Evolutionary conservation across 2,329 filamentous ascomycete genomes (phyloP).

Genomic region (Fusarium sp.): DNA sequence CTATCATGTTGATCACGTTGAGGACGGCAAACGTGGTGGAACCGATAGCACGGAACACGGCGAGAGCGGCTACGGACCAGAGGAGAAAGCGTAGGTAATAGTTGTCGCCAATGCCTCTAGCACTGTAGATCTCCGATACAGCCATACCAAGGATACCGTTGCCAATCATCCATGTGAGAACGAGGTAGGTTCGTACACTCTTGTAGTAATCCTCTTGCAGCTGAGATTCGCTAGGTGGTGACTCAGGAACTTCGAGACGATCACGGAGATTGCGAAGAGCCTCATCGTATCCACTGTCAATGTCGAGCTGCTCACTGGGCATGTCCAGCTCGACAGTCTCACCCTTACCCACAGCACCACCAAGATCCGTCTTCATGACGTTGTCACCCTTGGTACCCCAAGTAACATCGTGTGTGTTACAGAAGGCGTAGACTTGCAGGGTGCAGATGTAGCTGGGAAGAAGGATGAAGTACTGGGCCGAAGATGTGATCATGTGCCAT

Average conservation of each 20-base stretch:
- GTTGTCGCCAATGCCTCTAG: constrained; percentile 78
- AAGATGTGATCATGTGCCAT: constrained; percentile 98
- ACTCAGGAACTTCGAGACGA: constrained; percentile 79
- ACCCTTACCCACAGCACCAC: constrained; percentile 81
- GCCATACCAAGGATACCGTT: constrained; percentile 96
- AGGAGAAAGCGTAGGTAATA: constrained; percentile 93
- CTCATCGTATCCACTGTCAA: constrained; percentile 97
- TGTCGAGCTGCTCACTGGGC: constrained; percentile 97
- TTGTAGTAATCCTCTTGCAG: constrained; percentile 99
- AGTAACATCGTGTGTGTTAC: constrained; percentile 44
- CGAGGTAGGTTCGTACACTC: constrained; percentile 97
- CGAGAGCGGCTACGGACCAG: constrained; percentile 87
- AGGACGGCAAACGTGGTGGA: constrained; percentile 83
- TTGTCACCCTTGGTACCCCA: constrained; percentile 91
- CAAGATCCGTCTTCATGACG: constrained; percentile 89
- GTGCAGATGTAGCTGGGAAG: constrained; percentile 96
- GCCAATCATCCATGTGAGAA: constrained; percentile 90
- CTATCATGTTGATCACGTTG: constrained; percentile 82
- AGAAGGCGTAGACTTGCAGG: constrained; percentile 97
- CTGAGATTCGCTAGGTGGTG: constrained; percentile 75
- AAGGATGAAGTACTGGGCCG: constrained; percentile 90
- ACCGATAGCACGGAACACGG: constrained; percentile 87
- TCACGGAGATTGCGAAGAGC: constrained; percentile 95
- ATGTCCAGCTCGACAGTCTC: constrained; percentile 94
- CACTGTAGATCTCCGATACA: constrained; percentile 84